Base-by-base conservation (phyloP, 164 flowering plant species). In the Tinospora cordifolia region DNA sequence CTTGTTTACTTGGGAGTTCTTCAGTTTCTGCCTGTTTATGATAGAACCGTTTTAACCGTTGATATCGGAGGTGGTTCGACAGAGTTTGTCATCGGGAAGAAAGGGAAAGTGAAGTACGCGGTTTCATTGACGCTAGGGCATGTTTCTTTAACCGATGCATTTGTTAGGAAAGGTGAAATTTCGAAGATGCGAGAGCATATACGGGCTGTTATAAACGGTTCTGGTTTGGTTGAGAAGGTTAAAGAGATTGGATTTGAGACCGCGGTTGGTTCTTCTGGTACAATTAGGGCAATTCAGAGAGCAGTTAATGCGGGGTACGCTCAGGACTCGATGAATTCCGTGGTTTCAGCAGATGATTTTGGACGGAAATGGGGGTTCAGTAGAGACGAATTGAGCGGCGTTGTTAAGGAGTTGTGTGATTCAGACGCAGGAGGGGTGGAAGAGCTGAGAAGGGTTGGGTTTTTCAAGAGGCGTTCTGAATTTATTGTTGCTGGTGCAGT, bases 11-110 rank as follows among this genome's bases (percentile, higher is more conserved):
- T 78, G 6, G 90, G 96, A 1, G 79, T 85, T 30, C 83, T 86
- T 62, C 91, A 87, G 58, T 87, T 81, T 69, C 62, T 81, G 7
- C 89, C 92, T 0, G 68, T 85, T 41, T 77, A 58, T 65, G 75
- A 76, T 2, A 81, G 75, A 40, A 72, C 76, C 14, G 83, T 80
- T 1, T 74, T 88, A 40, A 68, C 76, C 10, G 77, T 90, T 17
- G 92, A 89, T 71, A 86, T 86, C 9, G 93, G 93, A 21, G 93
- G 91, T 26, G 90, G 96, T 39, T 90, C 93, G 1, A 87, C 91
- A 30, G 91, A 90, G 67, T 79, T 90, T 65, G 84, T 79, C 0
- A 51, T 88, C 0, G 90, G 89, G 30, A 65, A 71, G 17, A 0
- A 63, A 3, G 96, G 93, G 26, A 66, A 75, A 9, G 85, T 87